Base-by-base conservation (phyloP, 148 eudicot species). In the Vaccinium myrtillus region DNA sequence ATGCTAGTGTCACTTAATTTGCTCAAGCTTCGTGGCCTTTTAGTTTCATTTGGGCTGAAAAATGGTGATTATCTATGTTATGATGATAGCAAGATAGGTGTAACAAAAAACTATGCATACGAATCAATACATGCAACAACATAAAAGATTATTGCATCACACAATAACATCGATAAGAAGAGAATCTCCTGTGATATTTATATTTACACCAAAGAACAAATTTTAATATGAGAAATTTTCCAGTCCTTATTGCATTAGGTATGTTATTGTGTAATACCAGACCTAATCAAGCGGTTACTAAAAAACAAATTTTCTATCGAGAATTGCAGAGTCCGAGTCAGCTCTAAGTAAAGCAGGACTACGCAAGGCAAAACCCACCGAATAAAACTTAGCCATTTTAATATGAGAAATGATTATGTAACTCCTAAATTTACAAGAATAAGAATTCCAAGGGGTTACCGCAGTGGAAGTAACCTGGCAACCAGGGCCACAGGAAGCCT, bases 21-120 rank as follows among this genome's bases (percentile, higher is more conserved):
- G 89, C 98, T 94, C 84, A 96, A 87, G 59, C 92, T 87, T 43
- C 94, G 90, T 27, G 98, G 97, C 80, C 84, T 92, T 88, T 90
- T 93, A 79, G 92, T 87, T 90, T 96, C 99, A 86, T 96, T 96
- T 83, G 99, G 99, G 75, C 99, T 96, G 89, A 53, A 88, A 87
- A 79, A 76, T 8, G 59, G 54, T 85, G 23, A 58, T 51, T 30
- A 75, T 48, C 58, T 8, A 65, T 63, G 39, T 83, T 32, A 8
- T 27, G 54, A 80, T 16, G 51, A 53, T 71, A 27, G 73, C 54
- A 43, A 53, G 48, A 32, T 58, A 61, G 58, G 50, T 77, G 73
- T 27, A 30, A 27, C 2, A 85, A 39, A 78, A 32, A 82, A 82
- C 46, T 5, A 23, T 5, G 56, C 16, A 55, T 77, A 4, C 11